Evolutionary conservation across 345 rosid species (phyloP).

Genomic region (Aquilaria yunnanensis): DNA sequence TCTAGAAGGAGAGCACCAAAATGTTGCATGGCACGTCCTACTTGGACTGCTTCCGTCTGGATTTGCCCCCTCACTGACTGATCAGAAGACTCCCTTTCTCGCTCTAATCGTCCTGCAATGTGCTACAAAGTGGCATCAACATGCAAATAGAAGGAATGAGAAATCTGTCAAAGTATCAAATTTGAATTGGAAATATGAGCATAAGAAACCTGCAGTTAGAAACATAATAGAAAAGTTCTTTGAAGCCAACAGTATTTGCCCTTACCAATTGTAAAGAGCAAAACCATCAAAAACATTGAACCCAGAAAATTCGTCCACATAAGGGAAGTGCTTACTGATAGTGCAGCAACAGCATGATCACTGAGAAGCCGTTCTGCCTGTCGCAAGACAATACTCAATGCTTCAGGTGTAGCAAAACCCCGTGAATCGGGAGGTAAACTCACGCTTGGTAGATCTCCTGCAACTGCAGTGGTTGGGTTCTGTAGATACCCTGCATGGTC

Average conservation of each 20-base stretch:
- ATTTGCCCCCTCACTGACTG: conserved; percentile 54
- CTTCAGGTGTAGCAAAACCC: conserved; percentile 65
- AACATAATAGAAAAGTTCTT: no score
- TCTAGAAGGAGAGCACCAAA: conserved; percentile 86
- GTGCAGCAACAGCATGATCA: conserved; percentile 41
- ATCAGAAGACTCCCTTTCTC: conserved; percentile 65
- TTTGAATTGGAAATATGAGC: no score
- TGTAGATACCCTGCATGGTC: conserved; percentile 47
- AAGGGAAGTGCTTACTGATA: conserved; percentile 45
- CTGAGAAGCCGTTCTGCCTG: conserved; percentile 62
- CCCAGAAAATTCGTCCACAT: no score
- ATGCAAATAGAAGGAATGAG: conserved; percentile 40
- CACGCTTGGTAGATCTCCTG: conserved; percentile 28
- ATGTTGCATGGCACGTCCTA: conserved; percentile 82
- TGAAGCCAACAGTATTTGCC: no score
- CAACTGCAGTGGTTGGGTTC: conserved; percentile 30
- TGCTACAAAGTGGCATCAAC: conserved; percentile 69
- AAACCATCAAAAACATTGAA: no score
- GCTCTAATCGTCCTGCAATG: conserved; percentile 77
- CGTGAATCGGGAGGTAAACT: conserved; percentile 43
- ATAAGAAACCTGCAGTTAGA: no score
- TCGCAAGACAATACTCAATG: conserved; percentile 50
- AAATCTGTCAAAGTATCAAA: conserved; percentile 12
- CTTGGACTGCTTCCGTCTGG: conserved; percentile 66
- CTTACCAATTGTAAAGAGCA: no score